Evolutionary conservation across 2,329 filamentous ascomycete species (phyloP).

Genomic region (Arthrobotrys iridis): DNA sequence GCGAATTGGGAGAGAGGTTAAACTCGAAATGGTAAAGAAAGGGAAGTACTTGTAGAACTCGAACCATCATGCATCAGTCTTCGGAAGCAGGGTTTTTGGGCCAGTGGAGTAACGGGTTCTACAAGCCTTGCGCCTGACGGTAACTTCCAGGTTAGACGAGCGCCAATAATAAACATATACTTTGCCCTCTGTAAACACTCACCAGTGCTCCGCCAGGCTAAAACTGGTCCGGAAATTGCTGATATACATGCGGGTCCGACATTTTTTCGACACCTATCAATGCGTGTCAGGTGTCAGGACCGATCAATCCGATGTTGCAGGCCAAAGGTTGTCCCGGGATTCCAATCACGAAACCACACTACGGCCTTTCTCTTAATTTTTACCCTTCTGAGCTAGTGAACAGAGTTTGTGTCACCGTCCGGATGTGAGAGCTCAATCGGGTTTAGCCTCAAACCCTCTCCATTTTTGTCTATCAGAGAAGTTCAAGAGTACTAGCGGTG

Average conservation of each 20-base stretch:
- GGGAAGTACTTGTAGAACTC: not conserved
- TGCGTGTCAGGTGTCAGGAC: too few species aligned
- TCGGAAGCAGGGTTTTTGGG: not conserved
- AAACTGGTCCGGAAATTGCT: too few species aligned
- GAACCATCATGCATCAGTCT: not conserved
- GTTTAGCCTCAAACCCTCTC: not conserved
- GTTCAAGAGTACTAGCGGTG: not conserved
- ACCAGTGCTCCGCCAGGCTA: not conserved
- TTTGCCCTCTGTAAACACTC: not conserved
- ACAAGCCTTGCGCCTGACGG: too few species aligned
- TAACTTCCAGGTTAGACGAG: too few species aligned
- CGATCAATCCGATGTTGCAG: not conserved
- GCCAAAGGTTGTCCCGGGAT: not conserved
- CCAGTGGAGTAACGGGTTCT: not conserved
- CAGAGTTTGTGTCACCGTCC: not conserved
- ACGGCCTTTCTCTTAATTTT: too few species aligned
- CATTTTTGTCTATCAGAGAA: not conserved
- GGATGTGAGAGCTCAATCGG: not conserved
- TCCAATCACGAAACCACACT: not conserved
- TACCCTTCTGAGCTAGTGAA: not conserved
- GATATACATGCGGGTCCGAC: not conserved
- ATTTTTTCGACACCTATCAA: not conserved
- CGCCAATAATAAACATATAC: not conserved
- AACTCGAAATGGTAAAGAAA: constrained; percentile 3
- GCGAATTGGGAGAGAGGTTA: not conserved